Conservation (phyloP, 179 eudicot genomes). For the Kewa caespitosa region DNA sequence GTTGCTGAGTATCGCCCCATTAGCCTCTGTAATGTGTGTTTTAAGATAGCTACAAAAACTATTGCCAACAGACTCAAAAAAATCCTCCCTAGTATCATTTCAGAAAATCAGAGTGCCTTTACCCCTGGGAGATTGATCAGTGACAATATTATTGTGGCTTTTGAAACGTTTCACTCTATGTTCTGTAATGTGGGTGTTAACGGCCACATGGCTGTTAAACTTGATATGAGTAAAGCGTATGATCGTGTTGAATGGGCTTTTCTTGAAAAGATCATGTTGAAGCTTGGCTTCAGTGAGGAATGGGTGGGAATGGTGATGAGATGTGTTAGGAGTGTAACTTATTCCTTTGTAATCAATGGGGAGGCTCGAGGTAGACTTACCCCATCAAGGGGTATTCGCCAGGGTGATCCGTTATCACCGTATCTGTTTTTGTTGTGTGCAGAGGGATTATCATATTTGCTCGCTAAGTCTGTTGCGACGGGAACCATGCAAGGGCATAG, state of each 20-base stretch:
- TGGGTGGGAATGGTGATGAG: not conserved
- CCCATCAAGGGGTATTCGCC: not conserved
- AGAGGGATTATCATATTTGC: not conserved
- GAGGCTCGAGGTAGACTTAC: not conserved
- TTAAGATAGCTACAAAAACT: not conserved
- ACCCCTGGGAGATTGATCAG: not conserved
- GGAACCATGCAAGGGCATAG: not conserved
- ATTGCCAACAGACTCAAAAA: not conserved
- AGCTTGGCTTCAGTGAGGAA: not conserved
- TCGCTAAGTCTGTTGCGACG: not conserved
- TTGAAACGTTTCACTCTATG: not conserved
- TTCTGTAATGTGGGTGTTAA: not conserved
- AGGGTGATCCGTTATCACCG: not conserved
- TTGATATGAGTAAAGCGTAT: not conserved
- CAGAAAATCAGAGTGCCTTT: not conserved
- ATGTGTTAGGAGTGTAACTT: not conserved
- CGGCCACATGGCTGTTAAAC: not conserved
- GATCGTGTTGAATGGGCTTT: not conserved
- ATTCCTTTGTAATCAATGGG: not conserved
- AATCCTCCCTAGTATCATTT: not conserved
- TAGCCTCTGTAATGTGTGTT: not conserved
- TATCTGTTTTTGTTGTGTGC: not conserved
- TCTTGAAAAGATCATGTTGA: not conserved
- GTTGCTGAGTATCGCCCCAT: not conserved
- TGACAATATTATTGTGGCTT: not conserved